phyloP scores from a whole-genome alignment of 805 yeast genomes.

The Maudiozyma bulderi region DNA sequence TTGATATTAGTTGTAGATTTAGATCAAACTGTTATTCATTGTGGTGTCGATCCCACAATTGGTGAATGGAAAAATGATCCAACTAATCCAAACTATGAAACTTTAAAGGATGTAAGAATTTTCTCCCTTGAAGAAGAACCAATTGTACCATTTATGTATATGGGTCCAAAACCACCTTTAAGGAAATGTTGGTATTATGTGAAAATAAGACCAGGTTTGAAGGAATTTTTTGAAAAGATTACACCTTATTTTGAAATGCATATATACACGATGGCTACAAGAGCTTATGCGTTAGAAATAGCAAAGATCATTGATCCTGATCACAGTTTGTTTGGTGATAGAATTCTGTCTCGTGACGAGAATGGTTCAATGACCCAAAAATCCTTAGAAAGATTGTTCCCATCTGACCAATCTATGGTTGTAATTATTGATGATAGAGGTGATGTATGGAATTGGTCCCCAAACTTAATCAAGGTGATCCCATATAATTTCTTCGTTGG shows the following conservation, averaged over 20 bases:
- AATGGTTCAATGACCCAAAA: slow-evolving; percentile 89
- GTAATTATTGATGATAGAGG: slow-evolving; percentile 95
- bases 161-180: slow-evolving; percentile 49
- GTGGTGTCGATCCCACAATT: slow-evolving; percentile 95
- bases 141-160: slow-evolving; percentile 45
- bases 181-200: slow-evolving; percentile 82
- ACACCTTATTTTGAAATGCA: slow-evolving; percentile 74
- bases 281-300: slow-evolving; percentile 83
- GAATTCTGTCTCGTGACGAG: slow-evolving; percentile 88
- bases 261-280: slow-evolving; percentile 95
- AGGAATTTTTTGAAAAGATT: slow-evolving; percentile 57
- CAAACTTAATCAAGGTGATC: slow-evolving; percentile 79
- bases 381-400: slow-evolving; percentile 78
- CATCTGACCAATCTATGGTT: slow-evolving; percentile 94
- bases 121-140: slow-evolving; percentile 74
- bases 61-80: slow-evolving; percentile 93
- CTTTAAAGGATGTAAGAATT: slow-evolving; percentile 69
- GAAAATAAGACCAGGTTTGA: slow-evolving; percentile 80
- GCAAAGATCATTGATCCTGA: slow-evolving; percentile 88
- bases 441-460: slow-evolving; percentile 98
- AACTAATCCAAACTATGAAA: slow-evolving; percentile 71
- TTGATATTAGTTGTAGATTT: slow-evolving; percentile 88
- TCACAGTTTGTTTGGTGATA: slow-evolving; percentile 77
- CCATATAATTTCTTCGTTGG: slow-evolving; percentile 96
- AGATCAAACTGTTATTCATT: slow-evolving; percentile 95